phyloP scores from a whole-genome alignment of 768 basidiomycete genomes.

The Lactifluus pinguis region DNA sequence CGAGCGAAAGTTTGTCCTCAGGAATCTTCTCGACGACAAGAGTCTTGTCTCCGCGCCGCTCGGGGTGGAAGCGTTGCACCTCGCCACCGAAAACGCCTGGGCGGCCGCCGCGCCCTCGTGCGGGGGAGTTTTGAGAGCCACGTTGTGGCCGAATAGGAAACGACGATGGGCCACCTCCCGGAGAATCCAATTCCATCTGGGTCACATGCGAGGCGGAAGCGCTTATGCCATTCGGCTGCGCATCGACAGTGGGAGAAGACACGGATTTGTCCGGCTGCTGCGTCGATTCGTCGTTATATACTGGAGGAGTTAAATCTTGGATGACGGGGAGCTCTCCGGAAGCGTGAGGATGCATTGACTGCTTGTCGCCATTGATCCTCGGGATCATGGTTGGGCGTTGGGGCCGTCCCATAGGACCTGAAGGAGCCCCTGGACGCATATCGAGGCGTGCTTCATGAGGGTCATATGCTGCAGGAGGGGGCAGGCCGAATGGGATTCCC shows the following conservation, averaged over 20 bases:
- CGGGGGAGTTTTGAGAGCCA: slow-evolving; percentile 3
- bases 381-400: slow-evolving; percentile 51
- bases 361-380: slow-evolving; percentile 39
- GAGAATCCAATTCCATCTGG: slow-evolving; percentile 22
- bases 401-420: slow-evolving; percentile 27
- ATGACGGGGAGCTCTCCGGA: slow-evolving; percentile 77
- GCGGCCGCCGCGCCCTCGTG: slow-evolving; percentile 34
- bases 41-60: slow-evolving; percentile 64
- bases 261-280: slow-evolving; percentile 2
- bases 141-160: slow-evolving; percentile 15
- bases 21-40: slow-evolving; percentile 95
- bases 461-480: slow-evolving; percentile 50
- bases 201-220: not conserved
- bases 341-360: slow-evolving; percentile 29
- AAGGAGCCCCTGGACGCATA: slow-evolving; percentile 45
- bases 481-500: slow-evolving; percentile 49
- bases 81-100: slow-evolving; percentile 57
- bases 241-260: not conserved
- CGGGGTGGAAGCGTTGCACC: slow-evolving; percentile 55
- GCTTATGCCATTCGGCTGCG: not conserved
- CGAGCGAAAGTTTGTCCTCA: slow-evolving; percentile 66
- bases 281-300: slow-evolving; percentile 24
- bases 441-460: slow-evolving; percentile 75
- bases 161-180: slow-evolving; percentile 29
- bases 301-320: slow-evolving; percentile 66